Percentiles rank a stretch among this genome's conserved stretches.
Evolutionary conservation across 495 filamentous ascomycete genomes (phyloP).

Genomic region (Annulohypoxylon bovei): DNA sequence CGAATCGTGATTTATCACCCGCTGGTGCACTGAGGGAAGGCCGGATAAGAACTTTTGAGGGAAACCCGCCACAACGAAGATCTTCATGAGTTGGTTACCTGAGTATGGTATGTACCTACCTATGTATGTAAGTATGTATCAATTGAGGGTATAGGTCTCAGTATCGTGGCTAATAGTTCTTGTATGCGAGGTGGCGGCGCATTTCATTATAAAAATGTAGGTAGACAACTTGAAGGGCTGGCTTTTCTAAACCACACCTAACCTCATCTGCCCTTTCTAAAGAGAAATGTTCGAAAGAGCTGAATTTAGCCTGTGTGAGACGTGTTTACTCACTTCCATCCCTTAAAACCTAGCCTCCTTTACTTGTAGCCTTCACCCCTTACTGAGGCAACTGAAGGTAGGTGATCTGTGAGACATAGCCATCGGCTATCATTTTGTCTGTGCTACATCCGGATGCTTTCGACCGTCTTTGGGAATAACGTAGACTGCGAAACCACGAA

Average conservation of each 20-base stretch:
- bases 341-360: constrained; percentile 1
- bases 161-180: not conserved
- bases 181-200: too few relatives aligned
- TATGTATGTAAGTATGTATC: not conserved
- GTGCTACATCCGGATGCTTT: constrained; percentile 8
- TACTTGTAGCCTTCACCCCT: not conserved
- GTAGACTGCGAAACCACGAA: not conserved
- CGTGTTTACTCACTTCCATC: constrained; percentile 4
- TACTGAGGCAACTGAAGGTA: constrained; percentile 17
- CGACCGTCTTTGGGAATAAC: not conserved
- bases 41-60: not conserved
- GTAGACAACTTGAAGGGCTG: not conserved
- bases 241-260: not conserved
- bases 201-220: not conserved
- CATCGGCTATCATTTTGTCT: constrained; percentile 2
- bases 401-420: constrained; percentile 27
- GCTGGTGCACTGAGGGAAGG: not conserved
- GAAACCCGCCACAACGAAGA: constrained; percentile 17
- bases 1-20: not conserved
- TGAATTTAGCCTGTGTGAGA: not conserved
- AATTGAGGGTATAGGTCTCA: too few relatives aligned
- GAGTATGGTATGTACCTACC: not conserved
- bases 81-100: not conserved
- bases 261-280: not conserved
- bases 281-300: not conserved